Conservation (phyloP, 164 flowering plant species). For the Nymphaea colorata region DNA sequence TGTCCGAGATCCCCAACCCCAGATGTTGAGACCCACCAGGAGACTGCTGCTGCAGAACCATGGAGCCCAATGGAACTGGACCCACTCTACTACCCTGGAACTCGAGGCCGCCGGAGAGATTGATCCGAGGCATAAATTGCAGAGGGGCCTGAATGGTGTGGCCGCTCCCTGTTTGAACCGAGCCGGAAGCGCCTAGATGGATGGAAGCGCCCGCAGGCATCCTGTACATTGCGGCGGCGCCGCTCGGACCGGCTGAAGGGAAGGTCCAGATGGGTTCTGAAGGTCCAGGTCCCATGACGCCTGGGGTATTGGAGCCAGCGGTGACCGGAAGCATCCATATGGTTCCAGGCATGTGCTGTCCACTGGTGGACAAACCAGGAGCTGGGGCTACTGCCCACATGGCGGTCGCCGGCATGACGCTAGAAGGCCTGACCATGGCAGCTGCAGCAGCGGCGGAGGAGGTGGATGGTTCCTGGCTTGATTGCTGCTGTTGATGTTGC, state of each 20-base stretch:
- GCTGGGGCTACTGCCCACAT: conserved; percentile 61
- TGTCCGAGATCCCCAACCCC: conserved; percentile 48
- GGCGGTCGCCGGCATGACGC: conserved; percentile 36
- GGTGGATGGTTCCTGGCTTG: not conserved
- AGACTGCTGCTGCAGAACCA: conserved; percentile 22
- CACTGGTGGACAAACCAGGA: conserved; percentile 20
- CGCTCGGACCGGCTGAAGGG: conserved; percentile 18
- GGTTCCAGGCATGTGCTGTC: conserved; percentile 12
- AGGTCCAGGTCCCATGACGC: conserved; percentile 12
- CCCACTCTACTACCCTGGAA: conserved; percentile 31
- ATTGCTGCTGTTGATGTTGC: conserved; percentile 3
- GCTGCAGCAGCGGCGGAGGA: conserved; percentile 6
- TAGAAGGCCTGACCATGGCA: conserved; percentile 15
- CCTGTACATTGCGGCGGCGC: conserved; percentile 6
- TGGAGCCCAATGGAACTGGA: conserved; percentile 44
- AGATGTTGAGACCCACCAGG: conserved; percentile 30
- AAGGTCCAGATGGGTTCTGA: conserved; percentile 59
- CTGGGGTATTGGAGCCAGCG: conserved; percentile 15
- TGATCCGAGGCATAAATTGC: conserved; percentile 57
- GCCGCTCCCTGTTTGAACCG: conserved; percentile 8
- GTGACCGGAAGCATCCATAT: conserved; percentile 68
- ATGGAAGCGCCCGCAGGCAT: conserved; percentile 3
- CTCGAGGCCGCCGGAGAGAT: conserved; percentile 31
- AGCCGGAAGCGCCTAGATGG: not conserved
- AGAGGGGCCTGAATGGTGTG: conserved; percentile 39